phyloP scores from a whole-genome alignment of 805 yeast species.

The Yamadazyma takamatsuzukensis region DNA sequence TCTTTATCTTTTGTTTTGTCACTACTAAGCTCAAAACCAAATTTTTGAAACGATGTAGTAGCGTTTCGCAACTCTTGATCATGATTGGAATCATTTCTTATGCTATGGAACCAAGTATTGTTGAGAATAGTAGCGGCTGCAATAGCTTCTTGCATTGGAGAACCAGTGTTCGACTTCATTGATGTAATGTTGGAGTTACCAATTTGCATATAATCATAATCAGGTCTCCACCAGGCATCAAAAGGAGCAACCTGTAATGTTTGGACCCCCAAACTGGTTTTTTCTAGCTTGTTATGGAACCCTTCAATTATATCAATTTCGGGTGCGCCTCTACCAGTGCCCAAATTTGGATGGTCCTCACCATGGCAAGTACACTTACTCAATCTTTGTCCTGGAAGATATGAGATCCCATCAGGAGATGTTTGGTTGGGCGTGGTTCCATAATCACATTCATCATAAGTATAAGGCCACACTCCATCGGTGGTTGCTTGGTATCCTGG shows the following conservation, averaged over 20 bases:
- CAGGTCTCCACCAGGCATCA: slow-evolving; percentile 43
- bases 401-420: slow-evolving; percentile 36
- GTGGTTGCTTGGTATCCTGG: slow-evolving; percentile 34
- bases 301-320: slow-evolving; percentile 23
- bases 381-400: slow-evolving; percentile 34
- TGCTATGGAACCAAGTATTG: slow-evolving; percentile 32
- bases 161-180: slow-evolving; percentile 37
- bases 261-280: slow-evolving; percentile 23
- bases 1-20: slow-evolving; percentile 16
- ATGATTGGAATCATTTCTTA: slow-evolving; percentile 7
- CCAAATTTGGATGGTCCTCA: slow-evolving; percentile 35
- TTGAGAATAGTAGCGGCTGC: slow-evolving; percentile 34
- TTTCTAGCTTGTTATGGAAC: slow-evolving; percentile 13
- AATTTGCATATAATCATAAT: slow-evolving; percentile 30
- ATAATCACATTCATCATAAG: slow-evolving; percentile 34
- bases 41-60: slow-evolving; percentile 26
- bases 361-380: slow-evolving; percentile 31
- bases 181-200: slow-evolving; percentile 24
- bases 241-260: slow-evolving; percentile 43
- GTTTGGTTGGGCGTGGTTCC: slow-evolving; percentile 39
- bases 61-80: slow-evolving; percentile 4
- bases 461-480: slow-evolving; percentile 40
- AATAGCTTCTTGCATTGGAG: slow-evolving; percentile 37
- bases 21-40: slow-evolving; percentile 32
- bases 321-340: slow-evolving; percentile 38